phyloP scores from a whole-genome alignment of 139 green algal species.

The Chlamydomonas sp. region DNA sequence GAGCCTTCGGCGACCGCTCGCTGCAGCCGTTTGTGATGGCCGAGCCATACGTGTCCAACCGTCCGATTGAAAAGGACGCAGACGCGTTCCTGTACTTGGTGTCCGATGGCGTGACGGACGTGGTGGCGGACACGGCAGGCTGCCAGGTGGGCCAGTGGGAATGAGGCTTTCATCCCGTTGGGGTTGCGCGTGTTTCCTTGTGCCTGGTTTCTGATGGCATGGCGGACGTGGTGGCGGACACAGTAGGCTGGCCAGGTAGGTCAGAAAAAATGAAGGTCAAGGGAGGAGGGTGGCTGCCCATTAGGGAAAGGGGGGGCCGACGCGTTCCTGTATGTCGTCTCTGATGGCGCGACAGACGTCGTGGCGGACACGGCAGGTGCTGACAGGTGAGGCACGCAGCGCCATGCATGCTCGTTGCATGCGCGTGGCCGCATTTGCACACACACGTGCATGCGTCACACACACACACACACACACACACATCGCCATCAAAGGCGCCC shows the following conservation, averaged over 20 bases:
- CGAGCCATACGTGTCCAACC: conserved; percentile 12
- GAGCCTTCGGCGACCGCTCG: conserved; percentile 21
- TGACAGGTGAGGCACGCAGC: too few relatives aligned
- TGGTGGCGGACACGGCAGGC: conserved; percentile 18
- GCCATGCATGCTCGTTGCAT: too few relatives aligned
- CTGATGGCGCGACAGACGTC: conserved; percentile 24
- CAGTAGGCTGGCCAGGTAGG: conserved; percentile 8
- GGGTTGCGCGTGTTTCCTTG: too few relatives aligned
- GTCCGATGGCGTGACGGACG: conserved; percentile 25
- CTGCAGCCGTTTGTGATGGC: conserved; percentile 23
- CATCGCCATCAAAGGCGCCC: too few relatives aligned
- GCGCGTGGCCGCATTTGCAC: too few relatives aligned
- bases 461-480: too few relatives aligned
- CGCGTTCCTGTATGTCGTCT: conserved; percentile 24
- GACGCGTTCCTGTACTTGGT: conserved; percentile 23
- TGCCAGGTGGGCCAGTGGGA: background rate
- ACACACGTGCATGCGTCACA: too few relatives aligned
- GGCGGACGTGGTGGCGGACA: conserved; percentile 21
- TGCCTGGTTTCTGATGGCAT: conserved; percentile 23
- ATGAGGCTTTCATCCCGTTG: too few relatives aligned
- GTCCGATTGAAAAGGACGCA: conserved; percentile 6
- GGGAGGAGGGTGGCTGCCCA: too few relatives aligned
- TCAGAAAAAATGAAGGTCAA: background rate
- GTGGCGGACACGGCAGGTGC: too few relatives aligned
- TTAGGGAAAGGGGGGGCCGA: too few relatives aligned